Evolutionary conservation across 2,329 filamentous ascomycete genomes (phyloP), one percentile per base, ranked within the genome.

Genomic region (Hypoxylon sp.): DNA sequence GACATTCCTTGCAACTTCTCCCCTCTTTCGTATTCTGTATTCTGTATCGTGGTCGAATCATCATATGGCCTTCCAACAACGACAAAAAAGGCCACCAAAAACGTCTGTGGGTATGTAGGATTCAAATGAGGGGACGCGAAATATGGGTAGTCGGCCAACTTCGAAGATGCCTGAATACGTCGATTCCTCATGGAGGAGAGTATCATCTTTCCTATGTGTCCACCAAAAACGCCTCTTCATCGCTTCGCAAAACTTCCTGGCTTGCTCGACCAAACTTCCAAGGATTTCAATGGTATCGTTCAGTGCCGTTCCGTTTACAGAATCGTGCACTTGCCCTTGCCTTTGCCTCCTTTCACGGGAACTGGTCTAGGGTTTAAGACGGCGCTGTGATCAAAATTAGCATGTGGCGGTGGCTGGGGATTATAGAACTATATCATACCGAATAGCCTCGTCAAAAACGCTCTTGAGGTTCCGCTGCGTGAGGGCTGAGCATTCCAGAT

Each of bases 381-480:
- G 69, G 91, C 90, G 75, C 91, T 93, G 75, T 13, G 17, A 13
- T 2, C 11, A 19, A 66, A 50, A 67, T 69, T 61, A 77, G 70
- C 69, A 73, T 60, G 57, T 43, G n/a, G 41, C 38, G 34, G 10
- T 7, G 34, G 62, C 79, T 48, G 64, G 76, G 62, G 65, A 76
- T 72, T 61, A 72, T 69, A 71, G 72, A 76, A 61, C 75, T 73
- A 10, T 63, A 6, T 41, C 91, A 75, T 84, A 98, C 96, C 96
- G 91, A 79, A 99, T 99, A 34, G 96, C 96, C 83, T 98, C 95
- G 78, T 99, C 96, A 79, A 99, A 99, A 52, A 99, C 96, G 76
- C 93, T 97, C 90, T 99, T 99, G 75, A 99, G 82, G 81, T 98
- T 98, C 77, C 95, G 87, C 85, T 98, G 96, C 38, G 96, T 99